Base-by-base conservation (phyloP, 2,329 filamentous ascomycete genomes). In the Mycosphaerella sp. region DNA sequence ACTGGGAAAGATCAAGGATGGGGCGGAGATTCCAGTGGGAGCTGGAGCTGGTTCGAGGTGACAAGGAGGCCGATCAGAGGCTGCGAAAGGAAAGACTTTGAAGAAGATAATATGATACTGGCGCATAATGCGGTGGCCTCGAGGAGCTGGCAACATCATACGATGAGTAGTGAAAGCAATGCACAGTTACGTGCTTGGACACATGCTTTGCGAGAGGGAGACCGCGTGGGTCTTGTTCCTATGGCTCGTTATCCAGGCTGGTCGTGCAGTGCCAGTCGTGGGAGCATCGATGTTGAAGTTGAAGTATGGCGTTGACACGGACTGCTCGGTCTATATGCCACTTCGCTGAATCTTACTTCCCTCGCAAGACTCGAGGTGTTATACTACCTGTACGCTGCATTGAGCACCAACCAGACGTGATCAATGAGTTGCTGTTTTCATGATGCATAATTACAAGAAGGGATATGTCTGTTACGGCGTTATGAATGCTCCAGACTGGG, bases 301-400 rank as follows among this genome's bases (percentile, higher is more conserved):
- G 56, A 58, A 36, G 47, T 56, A 6, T 58, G 56, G 56, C 36
- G n/a, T n/a, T n/a, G n/a, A n/a, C n/a, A n/a, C n/a, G n/a, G n/a
- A n/a, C n/a, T n/a, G n/a, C n/a, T n/a, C n/a, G n/a, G n/a, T n/a
- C n/a, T n/a, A n/a, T n/a, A n/a, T n/a, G n/a, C n/a, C n/a, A n/a
- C n/a, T n/a, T n/a, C n/a, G n/a, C n/a, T n/a, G n/a, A n/a, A n/a
- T n/a, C n/a, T n/a, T n/a, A n/a, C n/a, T n/a, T n/a, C n/a, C n/a
- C n/a, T n/a, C n/a, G n/a, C n/a, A n/a, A n/a, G n/a, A n/a, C n/a
- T n/a, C n/a, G n/a, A n/a, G n/a, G n/a, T n/a, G n/a, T n/a, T n/a
- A n/a, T n/a, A n/a, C n/a, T n/a, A n/a, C n/a, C n/a, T n/a, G n/a
- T n/a, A n/a, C n/a, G n/a, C n/a, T n/a, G n/a, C n/a, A n/a, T n/a